Conservation (phyloP, 371 early-diverging fungal genomes). For the Mortierella sp. region DNA sequence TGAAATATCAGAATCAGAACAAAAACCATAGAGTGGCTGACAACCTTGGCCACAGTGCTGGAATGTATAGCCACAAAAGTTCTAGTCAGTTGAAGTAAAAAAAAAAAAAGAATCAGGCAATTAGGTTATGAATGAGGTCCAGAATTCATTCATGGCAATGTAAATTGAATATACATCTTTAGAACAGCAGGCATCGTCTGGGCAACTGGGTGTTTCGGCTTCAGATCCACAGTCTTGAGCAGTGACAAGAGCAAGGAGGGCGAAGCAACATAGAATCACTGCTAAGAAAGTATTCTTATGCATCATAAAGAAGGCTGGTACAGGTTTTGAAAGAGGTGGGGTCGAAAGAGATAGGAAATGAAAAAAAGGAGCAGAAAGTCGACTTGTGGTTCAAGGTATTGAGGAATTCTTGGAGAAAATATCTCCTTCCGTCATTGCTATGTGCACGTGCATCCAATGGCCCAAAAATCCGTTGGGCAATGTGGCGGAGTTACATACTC, state of each 20-base stretch:
- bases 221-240: slow-evolving; percentile 24
- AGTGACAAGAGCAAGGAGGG: slow-evolving; percentile 14
- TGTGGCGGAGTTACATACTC: too few relatives aligned
- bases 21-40: slow-evolving; percentile 21
- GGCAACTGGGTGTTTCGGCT: neutral
- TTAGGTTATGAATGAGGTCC: neutral
- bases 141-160: too few relatives aligned
- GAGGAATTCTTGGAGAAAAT: too few relatives aligned
- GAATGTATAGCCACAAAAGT: slow-evolving; percentile 21
- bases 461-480: too few relatives aligned
- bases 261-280: slow-evolving; percentile 16
- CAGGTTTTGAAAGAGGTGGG: neutral
- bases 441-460: too few relatives aligned
- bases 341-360: neutral
- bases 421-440: slow-evolving; percentile 9
- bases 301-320: slow-evolving; percentile 19
- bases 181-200: slow-evolving; percentile 20
- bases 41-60: slow-evolving; percentile 27
- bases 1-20: neutral
- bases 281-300: slow-evolving; percentile 7
- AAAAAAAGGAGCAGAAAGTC: neutral
- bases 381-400: too few relatives aligned
- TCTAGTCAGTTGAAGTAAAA: slow-evolving; percentile 6
- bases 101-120: neutral
- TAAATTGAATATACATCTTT: slow-evolving; percentile 24